These are phyloP conservation scores for Colletotrichum abscissum DNA, from an alignment of 2,329 filamentous ascomycete genomes.

Conservation along the genomic window DNA sequence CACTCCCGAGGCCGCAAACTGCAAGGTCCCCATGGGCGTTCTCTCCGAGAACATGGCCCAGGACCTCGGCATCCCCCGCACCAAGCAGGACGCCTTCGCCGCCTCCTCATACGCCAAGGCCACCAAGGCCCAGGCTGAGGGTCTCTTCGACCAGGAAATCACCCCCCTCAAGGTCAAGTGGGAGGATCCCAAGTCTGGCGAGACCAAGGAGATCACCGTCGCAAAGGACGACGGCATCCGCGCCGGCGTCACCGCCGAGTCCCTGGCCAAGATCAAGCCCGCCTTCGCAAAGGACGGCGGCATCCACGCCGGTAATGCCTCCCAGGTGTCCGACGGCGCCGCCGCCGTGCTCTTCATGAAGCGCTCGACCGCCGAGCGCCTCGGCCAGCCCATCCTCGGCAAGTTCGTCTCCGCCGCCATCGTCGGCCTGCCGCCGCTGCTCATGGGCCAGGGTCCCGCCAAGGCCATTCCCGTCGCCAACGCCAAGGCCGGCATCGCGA, in stretches of 20 bases:
- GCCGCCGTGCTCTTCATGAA: constrained; percentile 97
- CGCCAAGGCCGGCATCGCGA: constrained; percentile 85
- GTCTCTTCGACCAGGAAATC: constrained; percentile 95
- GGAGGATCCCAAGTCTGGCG: constrained; percentile 90
- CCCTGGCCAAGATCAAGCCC: constrained; percentile 88
- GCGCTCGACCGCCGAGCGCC: constrained; percentile 86
- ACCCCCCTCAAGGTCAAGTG: constrained; percentile 86
- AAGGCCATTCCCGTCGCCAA: constrained; percentile 95
- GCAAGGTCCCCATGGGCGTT: constrained; percentile 97
- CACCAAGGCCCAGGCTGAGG: constrained; percentile 81
- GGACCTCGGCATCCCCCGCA: constrained; percentile 78
- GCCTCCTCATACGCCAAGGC: constrained; percentile 95
- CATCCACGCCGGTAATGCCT: constrained; percentile 97
- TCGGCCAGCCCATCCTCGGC: constrained; percentile 89
- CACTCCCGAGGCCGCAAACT: constrained; percentile 87
- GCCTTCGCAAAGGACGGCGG: constrained; percentile 92
- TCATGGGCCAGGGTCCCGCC: constrained; percentile 97
- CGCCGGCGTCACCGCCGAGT: constrained; percentile 86
- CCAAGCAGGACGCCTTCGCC: constrained; percentile 90
- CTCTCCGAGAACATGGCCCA: constrained; percentile 96
- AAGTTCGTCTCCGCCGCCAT: constrained; percentile 90
- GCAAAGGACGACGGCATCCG: constrained; percentile 89
- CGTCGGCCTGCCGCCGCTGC: constrained; percentile 88
- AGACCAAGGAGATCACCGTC: constrained; percentile 86
- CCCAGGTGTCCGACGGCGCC: constrained; percentile 94